Conservation (phyloP, 2,329 filamentous ascomycete genomes). For the Scedosporium apiospermum region DNA sequence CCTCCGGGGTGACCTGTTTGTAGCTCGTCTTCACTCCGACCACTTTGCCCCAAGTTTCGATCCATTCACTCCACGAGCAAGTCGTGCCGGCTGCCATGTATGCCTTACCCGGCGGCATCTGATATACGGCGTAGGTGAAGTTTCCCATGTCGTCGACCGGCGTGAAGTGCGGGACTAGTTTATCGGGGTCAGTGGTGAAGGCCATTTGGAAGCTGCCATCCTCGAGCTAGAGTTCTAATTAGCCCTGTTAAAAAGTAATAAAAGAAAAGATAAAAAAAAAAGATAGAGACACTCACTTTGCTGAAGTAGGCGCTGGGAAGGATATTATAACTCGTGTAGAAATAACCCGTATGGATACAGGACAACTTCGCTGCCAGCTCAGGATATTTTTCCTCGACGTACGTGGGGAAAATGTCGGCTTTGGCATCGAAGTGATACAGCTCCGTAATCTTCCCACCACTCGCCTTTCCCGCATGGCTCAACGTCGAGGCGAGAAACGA, state of each 20-base stretch:
- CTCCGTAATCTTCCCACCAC: conserved; percentile 32
- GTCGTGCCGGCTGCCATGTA: conserved; percentile 39
- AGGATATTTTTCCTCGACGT: conserved; percentile 30
- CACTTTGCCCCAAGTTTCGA: conserved; percentile 28
- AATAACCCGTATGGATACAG: conserved; percentile 24
- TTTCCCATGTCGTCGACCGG: conserved; percentile 36
- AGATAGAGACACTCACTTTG: conserved; percentile 24
- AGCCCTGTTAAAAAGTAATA: background rate
- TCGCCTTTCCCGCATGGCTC: conserved; percentile 36
- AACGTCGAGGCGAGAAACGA: conserved; percentile 43
- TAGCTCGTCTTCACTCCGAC: conserved; percentile 26
- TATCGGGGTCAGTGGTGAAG: conserved; percentile 31
- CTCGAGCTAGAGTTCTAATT: conserved; percentile 1
- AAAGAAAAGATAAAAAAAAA: background rate
- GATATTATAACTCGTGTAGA: conserved; percentile 37
- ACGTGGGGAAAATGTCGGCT: conserved; percentile 35
- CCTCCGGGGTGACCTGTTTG: conserved; percentile 26
- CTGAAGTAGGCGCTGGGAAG: conserved; percentile 34
- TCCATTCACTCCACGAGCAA: conserved; percentile 36
- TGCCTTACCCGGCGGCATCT: conserved; percentile 36
- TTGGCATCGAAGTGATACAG: conserved; percentile 45
- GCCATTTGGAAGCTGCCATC: conserved; percentile 36
- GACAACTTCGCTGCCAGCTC: conserved; percentile 30
- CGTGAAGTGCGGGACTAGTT: conserved; percentile 31
- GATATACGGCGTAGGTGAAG: conserved; percentile 37